A percentile compares a stretch with the other conserved stretches of the same genome.
Conservation (phyloP, 805 yeast species). For the Ogataea nitratoaversa region DNA sequence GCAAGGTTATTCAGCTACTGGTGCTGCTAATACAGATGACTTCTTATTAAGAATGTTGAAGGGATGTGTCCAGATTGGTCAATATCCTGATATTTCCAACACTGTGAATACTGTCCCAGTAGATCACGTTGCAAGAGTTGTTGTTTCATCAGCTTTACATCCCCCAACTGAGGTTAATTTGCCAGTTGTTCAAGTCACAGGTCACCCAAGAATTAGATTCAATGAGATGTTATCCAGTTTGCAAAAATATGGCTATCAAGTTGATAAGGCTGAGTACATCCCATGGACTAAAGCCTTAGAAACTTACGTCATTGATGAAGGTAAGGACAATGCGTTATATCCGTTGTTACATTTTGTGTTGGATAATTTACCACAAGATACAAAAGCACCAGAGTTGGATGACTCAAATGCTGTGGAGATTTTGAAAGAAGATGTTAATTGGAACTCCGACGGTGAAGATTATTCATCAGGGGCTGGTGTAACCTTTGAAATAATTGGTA, state of each 20-base stretch:
- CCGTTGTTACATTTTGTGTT: constrained; percentile 93
- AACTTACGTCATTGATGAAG: constrained; percentile 65
- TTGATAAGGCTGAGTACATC: constrained; percentile 60
- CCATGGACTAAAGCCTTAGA: constrained; percentile 79
- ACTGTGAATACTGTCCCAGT: constrained; percentile 96
- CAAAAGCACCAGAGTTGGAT: constrained; percentile 94
- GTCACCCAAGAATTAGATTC: constrained; percentile 87
- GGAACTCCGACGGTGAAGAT: constrained; percentile 52
- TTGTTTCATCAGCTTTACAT: constrained; percentile 74
- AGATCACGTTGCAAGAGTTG: constrained; percentile 93
- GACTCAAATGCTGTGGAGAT: constrained; percentile 78
- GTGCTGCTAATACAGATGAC: constrained; percentile 94
- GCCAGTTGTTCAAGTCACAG: constrained; percentile 92
- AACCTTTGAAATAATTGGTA: constrained; percentile 58
- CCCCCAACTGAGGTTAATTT: constrained; percentile 52
- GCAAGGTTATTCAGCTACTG: constrained; percentile 78
- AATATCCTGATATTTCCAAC: constrained; percentile 80
- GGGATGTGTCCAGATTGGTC: constrained; percentile 87
- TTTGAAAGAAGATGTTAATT: constrained; percentile 53
- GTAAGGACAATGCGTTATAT: constrained; percentile 80
- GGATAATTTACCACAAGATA: constrained; percentile 84
- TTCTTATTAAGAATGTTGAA: constrained; percentile 91
- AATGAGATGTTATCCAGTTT: constrained; percentile 68
- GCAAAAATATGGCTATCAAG: constrained; percentile 66
- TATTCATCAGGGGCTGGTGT: constrained; percentile 71